These are phyloP conservation scores for Antitrichia curtipendula DNA, from an alignment of 225 moss, liverwort and hornwort species.

Conservation along the genomic window DNA sequence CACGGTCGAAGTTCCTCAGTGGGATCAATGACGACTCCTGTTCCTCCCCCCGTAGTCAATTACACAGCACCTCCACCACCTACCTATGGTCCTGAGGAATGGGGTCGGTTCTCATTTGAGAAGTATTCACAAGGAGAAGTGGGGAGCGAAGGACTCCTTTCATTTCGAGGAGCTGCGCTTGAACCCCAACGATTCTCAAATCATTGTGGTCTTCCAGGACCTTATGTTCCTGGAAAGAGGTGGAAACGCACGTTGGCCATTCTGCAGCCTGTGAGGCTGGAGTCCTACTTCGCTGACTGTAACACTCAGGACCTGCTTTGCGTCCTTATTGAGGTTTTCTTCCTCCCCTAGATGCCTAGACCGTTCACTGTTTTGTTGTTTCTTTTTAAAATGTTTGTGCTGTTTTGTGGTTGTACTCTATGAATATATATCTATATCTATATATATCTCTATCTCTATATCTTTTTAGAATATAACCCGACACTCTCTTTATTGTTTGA, in stretches of 20 bases:
- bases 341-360: not conserved
- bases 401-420: not conserved
- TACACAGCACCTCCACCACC: conserved; percentile 52
- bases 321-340: conserved; percentile 80
- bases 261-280: conserved; percentile 78
- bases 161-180: conserved; percentile 92
- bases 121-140: conserved; percentile 63
- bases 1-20: conserved; percentile 63
- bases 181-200: conserved; percentile 95
- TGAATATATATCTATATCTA: too few species aligned
- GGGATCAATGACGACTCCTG: conserved; percentile 39
- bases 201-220: conserved; percentile 78
- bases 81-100: conserved; percentile 79
- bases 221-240: conserved; percentile 90
- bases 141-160: conserved; percentile 95
- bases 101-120: conserved; percentile 70
- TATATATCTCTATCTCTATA: too few species aligned
- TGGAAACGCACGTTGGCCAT: conserved; percentile 88
- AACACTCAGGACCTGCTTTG: conserved; percentile 94
- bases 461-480: not conserved
- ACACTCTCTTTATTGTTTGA: not conserved
- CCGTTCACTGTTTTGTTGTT: not conserved
- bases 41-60: conserved; percentile 24
- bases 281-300: conserved; percentile 87
- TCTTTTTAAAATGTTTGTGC: not conserved